These are phyloP conservation scores for Nissolia schottii DNA, from an alignment of 306 rosid species.

Conservation along the genomic window DNA sequence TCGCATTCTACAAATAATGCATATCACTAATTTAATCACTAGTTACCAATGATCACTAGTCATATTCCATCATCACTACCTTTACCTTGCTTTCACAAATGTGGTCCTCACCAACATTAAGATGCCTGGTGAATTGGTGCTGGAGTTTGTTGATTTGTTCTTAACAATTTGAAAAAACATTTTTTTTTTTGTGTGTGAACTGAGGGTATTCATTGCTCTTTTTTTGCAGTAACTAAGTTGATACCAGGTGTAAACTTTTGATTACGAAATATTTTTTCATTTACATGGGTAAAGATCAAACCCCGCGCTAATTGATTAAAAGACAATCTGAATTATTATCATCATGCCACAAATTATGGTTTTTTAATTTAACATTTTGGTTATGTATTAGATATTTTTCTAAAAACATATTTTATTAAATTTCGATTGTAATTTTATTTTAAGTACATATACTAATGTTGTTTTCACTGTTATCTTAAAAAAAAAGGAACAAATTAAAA, in stretches of 20 bases:
- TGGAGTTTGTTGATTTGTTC: neutral
- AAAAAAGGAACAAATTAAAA: neutral
- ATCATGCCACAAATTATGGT: too few species aligned
- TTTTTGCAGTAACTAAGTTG: too few species aligned
- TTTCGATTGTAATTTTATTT: neutral
- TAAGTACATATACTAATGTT: neutral
- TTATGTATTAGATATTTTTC: neutral
- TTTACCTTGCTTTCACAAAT: neutral
- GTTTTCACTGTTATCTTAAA: too few species aligned
- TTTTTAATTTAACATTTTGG: neutral
- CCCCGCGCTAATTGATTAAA: too few species aligned
- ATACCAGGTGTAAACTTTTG: too few species aligned
- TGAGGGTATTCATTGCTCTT: too few species aligned
- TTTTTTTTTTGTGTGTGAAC: too few species aligned
- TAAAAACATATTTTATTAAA: neutral
- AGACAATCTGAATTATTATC: too few species aligned
- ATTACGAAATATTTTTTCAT: too few species aligned
- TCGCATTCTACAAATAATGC: too few species aligned
- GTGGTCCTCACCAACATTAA: neutral
- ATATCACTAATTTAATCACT: neutral
- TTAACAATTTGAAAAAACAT: too few species aligned
- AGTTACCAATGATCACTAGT: neutral
- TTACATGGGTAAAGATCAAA: too few species aligned
- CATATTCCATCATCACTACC: constrained; percentile 19
- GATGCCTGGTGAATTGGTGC: neutral